A percentile compares a stretch with the other conserved stretches of the same genome.
These are phyloP conservation scores for Pythium coloratum DNA, from an alignment of 352 stramenopile species.

Conservation along the genomic window DNA sequence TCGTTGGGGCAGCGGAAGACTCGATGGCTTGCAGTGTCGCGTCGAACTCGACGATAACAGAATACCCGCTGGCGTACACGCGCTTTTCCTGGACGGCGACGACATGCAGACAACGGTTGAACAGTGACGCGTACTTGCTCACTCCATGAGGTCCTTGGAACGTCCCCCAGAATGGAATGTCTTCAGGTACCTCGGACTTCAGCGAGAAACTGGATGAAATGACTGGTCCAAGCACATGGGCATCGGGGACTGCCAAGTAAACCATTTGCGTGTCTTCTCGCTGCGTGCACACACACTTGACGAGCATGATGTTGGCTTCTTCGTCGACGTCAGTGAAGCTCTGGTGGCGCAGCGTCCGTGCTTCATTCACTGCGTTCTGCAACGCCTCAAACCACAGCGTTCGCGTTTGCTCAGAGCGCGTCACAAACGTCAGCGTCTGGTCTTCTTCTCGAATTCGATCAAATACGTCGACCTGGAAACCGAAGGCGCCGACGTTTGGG, in stretches of 20 bases:
- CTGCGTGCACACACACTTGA: constrained; percentile 64
- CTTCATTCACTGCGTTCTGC: constrained; percentile 44
- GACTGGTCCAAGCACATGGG: constrained; percentile 56
- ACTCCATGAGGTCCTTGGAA: constrained; percentile 65
- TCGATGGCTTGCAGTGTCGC: constrained; percentile 56
- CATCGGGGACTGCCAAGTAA: constrained; percentile 60
- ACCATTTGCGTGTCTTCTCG: constrained; percentile 34
- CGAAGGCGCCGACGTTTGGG: constrained; percentile 59
- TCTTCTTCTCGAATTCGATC: constrained; percentile 72
- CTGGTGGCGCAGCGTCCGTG: constrained; percentile 41
- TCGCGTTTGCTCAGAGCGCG: constrained; percentile 49
- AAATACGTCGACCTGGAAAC: constrained; percentile 80
- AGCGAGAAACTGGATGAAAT: constrained; percentile 68
- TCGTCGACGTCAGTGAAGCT: constrained; percentile 66
- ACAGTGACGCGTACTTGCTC: constrained; percentile 70
- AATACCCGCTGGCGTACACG: constrained; percentile 70
- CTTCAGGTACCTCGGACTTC: constrained; percentile 76
- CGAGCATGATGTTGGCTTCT: constrained; percentile 55
- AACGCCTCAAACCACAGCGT: constrained; percentile 67
- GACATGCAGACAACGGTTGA: constrained; percentile 62
- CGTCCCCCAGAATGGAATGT: constrained; percentile 79
- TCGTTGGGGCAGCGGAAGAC: constrained; percentile 12
- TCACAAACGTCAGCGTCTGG: constrained; percentile 76
- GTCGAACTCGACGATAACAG: constrained; percentile 79
- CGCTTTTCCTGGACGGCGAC: constrained; percentile 58